These are phyloP conservation scores for Pestalotiopsis fici DNA, from an alignment of 2,329 filamentous ascomycete genomes.

Conservation along the genomic window DNA sequence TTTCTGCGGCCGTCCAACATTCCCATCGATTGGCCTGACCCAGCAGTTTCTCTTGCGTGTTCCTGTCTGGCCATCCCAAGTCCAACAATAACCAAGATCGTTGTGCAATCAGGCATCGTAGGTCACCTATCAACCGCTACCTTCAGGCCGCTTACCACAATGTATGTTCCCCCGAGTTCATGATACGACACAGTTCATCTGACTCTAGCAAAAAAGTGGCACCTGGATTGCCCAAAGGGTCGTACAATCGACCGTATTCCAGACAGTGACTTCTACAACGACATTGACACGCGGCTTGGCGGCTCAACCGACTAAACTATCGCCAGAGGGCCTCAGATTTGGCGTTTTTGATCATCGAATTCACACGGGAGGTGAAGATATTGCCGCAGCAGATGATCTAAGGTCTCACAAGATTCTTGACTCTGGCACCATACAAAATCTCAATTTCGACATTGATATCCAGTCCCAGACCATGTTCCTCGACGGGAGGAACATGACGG, in stretches of 20 bases:
- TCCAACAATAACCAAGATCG: too few relatives aligned
- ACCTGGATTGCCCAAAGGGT: too few relatives aligned
- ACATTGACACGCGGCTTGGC: background rate
- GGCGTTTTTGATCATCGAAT: background rate
- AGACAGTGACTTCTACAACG: background rate
- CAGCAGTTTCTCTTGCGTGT: background rate
- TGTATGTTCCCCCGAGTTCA: background rate
- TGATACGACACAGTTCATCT: background rate
- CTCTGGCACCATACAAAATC: background rate
- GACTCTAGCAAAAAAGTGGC: background rate
- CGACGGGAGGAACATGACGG: background rate
- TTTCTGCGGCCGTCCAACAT: background rate
- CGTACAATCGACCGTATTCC: background rate
- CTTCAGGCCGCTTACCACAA: background rate
- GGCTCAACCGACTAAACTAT: background rate
- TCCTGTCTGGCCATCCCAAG: background rate
- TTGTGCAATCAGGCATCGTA: too few relatives aligned
- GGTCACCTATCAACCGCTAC: background rate
- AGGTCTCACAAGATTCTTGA: background rate
- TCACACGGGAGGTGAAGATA: background rate
- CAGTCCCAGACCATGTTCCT: background rate
- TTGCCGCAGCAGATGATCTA: background rate
- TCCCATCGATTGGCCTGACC: background rate
- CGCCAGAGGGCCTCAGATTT: background rate
- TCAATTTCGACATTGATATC: background rate